phyloP scores from a whole-genome alignment of 208 protist genomes.

The Trichomonas gallinae region DNA sequence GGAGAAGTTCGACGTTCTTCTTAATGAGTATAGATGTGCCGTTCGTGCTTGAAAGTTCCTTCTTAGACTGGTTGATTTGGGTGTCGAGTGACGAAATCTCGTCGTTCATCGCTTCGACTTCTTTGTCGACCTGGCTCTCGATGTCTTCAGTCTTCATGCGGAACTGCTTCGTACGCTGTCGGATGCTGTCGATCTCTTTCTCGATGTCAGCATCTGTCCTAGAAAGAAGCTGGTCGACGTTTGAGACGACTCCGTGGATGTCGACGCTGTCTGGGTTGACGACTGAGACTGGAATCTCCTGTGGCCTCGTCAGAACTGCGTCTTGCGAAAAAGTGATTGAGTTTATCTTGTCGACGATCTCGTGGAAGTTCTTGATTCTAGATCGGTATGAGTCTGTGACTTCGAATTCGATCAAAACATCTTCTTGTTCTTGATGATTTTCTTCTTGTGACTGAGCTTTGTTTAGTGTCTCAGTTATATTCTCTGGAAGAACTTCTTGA shows the following conservation, averaged over 20 bases:
- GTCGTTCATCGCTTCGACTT: neutral
- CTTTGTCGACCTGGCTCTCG: neutral
- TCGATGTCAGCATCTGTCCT: neutral
- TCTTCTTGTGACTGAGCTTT: neutral
- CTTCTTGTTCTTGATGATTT: neutral
- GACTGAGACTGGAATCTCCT: neutral
- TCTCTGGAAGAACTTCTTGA: neutral
- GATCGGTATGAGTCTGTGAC: neutral
- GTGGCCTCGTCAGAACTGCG: neutral
- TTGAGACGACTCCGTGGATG: neutral
- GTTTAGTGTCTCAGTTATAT: neutral
- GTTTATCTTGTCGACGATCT: neutral
- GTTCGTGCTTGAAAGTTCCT: neutral
- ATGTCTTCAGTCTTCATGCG: neutral
- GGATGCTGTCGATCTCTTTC: neutral
- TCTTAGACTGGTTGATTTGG: neutral
- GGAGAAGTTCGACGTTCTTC: neutral
- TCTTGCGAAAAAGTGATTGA: neutral
- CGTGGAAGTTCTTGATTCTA: neutral
- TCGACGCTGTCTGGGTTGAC: neutral
- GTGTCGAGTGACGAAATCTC: neutral
- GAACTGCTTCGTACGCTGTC: neutral
- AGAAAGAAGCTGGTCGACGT: neutral
- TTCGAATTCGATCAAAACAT: neutral
- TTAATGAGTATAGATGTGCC: neutral